Percentiles rank a stretch among this genome's conserved stretches.
Conservation (phyloP, 805 yeast species). For the Starmerella sp. region DNA sequence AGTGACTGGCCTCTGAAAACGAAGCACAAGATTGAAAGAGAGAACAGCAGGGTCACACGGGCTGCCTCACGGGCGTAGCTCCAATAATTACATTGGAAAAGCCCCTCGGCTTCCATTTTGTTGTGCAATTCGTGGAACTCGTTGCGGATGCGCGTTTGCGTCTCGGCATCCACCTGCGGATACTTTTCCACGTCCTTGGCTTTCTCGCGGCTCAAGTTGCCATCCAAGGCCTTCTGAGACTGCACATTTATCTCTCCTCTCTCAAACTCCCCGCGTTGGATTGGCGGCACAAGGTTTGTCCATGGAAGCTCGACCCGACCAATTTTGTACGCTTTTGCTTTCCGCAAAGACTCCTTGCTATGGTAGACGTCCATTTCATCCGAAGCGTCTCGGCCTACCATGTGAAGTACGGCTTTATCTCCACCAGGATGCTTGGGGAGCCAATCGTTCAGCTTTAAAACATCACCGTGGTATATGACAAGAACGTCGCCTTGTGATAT, state of each 20-base stretch:
- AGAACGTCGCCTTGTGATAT: conserved; percentile 60
- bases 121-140: conserved; percentile 55
- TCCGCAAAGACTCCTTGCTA: conserved; percentile 41
- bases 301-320: conserved; percentile 57
- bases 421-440: conserved; percentile 77
- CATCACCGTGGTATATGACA: conserved; percentile 52
- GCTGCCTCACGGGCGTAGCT: conserved; percentile 58
- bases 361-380: conserved; percentile 87
- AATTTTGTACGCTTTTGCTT: conserved; percentile 48
- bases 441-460: conserved; percentile 62
- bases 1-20: conserved; percentile 20
- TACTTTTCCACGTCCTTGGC: conserved; percentile 43
- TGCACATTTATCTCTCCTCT: conserved; percentile 19
- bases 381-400: conserved; percentile 83
- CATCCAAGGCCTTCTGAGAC: conserved; percentile 35
- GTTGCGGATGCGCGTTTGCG: conserved; percentile 47
- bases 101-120: conserved; percentile 43
- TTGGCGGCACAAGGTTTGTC: conserved; percentile 75
- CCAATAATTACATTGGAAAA: conserved; percentile 63
- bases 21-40: conserved; percentile 41
- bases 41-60: conserved; percentile 46
- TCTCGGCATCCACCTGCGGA: conserved; percentile 56
- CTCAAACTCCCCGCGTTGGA: conserved; percentile 60
- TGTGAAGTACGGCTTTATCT: conserved; percentile 66
- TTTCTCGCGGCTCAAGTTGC: conserved; percentile 47